Percentiles rank a stretch among this genome's conserved stretches.
Evolutionary conservation across 805 yeast genomes (phyloP).

Genomic region (Nakazawaea sp.): DNA sequence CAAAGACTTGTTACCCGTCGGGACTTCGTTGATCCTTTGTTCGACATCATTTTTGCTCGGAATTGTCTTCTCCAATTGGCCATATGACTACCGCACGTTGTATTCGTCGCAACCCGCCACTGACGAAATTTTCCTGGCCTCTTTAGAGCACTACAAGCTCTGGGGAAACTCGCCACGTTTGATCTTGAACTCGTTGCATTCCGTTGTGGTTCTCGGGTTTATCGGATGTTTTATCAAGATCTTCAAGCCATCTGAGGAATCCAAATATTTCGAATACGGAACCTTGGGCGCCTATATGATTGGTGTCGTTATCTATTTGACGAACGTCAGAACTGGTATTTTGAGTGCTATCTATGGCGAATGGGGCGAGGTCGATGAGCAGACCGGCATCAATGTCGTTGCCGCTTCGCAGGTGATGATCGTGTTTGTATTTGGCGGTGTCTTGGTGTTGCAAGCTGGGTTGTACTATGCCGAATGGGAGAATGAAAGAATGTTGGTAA

Average conservation of each 20-base stretch:
- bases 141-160: constrained; percentile 66
- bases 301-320: constrained; percentile 72
- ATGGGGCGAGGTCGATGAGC: constrained; percentile 92
- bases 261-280: constrained; percentile 86
- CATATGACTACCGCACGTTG: constrained; percentile 73
- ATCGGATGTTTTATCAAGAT: constrained; percentile 70
- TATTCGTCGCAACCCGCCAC: constrained; percentile 33
- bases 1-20: constrained; percentile 37
- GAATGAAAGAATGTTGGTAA: constrained; percentile 7
- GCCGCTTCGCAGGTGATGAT: constrained; percentile 84
- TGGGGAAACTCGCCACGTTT: constrained; percentile 63
- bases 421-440: constrained; percentile 65
- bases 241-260: constrained; percentile 81
- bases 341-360: constrained; percentile 59
- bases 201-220: constrained; percentile 56
- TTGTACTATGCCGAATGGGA: constrained; percentile 62
- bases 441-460: constrained; percentile 81
- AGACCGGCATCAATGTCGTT: constrained; percentile 83
- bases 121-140: constrained; percentile 46
- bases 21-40: constrained; percentile 30
- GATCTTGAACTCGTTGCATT: constrained; percentile 58
- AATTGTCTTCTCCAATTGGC: constrained; percentile 66
- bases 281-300: constrained; percentile 67
- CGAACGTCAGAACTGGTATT: constrained; percentile 80
- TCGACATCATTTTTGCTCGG: constrained; percentile 79